Evolutionary conservation across 176 grass and related monocot species (phyloP).

Genomic region (Carex kokanica): DNA sequence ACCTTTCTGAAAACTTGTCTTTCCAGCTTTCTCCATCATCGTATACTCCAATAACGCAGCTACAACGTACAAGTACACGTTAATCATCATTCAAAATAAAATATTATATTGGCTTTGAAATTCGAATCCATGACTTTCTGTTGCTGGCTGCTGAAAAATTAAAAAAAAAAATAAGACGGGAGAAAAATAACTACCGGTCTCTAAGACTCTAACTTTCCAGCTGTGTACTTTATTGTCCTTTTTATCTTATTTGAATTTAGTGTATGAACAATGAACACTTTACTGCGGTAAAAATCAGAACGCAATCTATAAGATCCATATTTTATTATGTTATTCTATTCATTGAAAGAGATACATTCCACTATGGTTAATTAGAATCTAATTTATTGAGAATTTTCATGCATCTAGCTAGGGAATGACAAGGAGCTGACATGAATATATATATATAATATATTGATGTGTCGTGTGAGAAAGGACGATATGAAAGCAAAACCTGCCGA

Average conservation of each 20-base stretch:
- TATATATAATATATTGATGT: no score
- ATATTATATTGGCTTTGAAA: not conserved
- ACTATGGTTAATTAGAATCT: no score
- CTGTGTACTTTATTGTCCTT: not conserved
- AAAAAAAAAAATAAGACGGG: not conserved
- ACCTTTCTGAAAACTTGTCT: no score
- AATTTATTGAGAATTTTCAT: no score
- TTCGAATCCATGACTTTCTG: not conserved
- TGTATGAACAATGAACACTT: constrained; percentile 4
- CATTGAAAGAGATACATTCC: not conserved
- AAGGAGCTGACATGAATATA: not conserved
- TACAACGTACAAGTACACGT: no score
- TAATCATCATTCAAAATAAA: constrained; percentile 1
- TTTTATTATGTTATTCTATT: not conserved
- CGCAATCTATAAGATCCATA: not conserved
- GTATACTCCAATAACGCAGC: not conserved
- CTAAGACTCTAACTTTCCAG: not conserved
- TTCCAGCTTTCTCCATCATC: not conserved
- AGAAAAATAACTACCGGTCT: not conserved
- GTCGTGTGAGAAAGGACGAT: no score
- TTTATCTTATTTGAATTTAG: not conserved
- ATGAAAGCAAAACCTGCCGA: not conserved
- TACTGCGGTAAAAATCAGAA: not conserved
- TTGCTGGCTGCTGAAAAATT: not conserved
- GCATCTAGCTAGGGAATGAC: no score